Base-by-base conservation (phyloP, 1,284 basidiomycete species). In the Apiotrichum laibachii region DNA sequence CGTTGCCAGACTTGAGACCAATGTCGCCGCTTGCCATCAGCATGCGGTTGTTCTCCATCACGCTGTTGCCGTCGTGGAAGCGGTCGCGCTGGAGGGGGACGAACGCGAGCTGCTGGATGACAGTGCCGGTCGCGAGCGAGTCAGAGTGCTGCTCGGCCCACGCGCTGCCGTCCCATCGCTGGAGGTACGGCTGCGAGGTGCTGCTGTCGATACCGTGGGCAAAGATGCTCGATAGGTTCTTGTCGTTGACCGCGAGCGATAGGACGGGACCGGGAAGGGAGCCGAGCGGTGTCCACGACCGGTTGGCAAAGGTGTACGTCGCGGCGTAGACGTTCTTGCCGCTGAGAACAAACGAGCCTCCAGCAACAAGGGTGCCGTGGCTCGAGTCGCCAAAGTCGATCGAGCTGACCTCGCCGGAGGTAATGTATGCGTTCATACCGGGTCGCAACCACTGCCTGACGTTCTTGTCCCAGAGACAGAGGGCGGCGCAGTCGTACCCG, bases 21-120 rank as follows among this genome's bases (percentile, higher is more conserved):
- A 98, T 76, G 31, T 85, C 80, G 1, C 95, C 95, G 35, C 92
- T 92, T 37, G 96, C 85, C 81, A 97, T 85, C 43, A 99, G 81
- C 84, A 96, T 87, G 45, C 95, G 86, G 78, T 99, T 89, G 21
- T 84, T 77, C 75, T 96, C 85, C 61, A 98, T 58, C 80, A 80
- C 66, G 87, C 93, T 73, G 4, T 46, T 42, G 43, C 82, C 81
- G 11, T 79, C 65, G 53, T 63, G 60, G 16, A 79, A 65, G 37
- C 53, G 54, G 18, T 84, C 84, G 63, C 86, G 82, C 67, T 87
- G 85, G 40, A 97, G 80, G 16, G 95, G 95, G 22, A 98, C 91
- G 84, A 98, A 92, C 2, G 86, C 82, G 53, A 98, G 81, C 75
- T 95, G 91, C 37, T 89, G 85, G 50, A 99, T 72, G 5, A 70